phyloP scores from a whole-genome alignment of 495 filamentous ascomycete genomes.

The Talaromyces trachyspermus region DNA sequence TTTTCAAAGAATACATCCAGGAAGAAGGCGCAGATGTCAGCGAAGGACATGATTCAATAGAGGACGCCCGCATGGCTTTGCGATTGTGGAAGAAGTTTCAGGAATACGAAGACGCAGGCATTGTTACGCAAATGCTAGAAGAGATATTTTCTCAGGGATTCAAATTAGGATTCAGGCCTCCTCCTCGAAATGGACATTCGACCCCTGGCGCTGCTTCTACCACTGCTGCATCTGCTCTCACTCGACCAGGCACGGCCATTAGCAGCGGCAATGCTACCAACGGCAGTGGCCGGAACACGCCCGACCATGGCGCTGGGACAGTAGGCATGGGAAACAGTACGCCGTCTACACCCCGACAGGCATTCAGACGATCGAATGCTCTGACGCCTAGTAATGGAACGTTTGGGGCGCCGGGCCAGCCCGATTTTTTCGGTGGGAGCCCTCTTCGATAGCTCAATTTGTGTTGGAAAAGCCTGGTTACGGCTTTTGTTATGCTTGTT shows the following conservation, averaged over 20 bases:
- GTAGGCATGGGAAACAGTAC: constrained; percentile 27
- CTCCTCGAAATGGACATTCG: constrained; percentile 34
- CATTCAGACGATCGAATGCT: constrained; percentile 38
- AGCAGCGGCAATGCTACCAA: constrained; percentile 27
- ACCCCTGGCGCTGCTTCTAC: constrained; percentile 13
- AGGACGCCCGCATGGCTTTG: constrained; percentile 85
- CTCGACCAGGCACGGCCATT: constrained; percentile 38
- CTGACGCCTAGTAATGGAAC: constrained; percentile 41
- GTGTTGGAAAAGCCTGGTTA: neutral
- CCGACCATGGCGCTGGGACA: constrained; percentile 17
- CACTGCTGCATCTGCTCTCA: constrained; percentile 16
- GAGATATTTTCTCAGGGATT: constrained; percentile 72
- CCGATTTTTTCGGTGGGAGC: constrained; percentile 38
- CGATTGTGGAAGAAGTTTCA: constrained; percentile 84
- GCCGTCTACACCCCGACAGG: constrained; percentile 37
- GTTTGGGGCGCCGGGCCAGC: constrained; percentile 32
- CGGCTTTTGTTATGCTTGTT: neutral
- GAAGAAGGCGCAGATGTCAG: constrained; percentile 49
- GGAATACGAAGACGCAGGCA: constrained; percentile 79
- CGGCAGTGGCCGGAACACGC: constrained; percentile 37
- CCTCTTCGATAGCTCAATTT: constrained; percentile 28
- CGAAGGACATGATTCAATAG: constrained; percentile 76
- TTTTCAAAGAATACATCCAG: constrained; percentile 90
- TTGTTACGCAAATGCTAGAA: constrained; percentile 64
- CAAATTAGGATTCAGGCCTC: constrained; percentile 67